These are phyloP conservation scores for Quercus lobata DNA, from an alignment of 331 rosid genomes.

Conservation along the genomic window DNA sequence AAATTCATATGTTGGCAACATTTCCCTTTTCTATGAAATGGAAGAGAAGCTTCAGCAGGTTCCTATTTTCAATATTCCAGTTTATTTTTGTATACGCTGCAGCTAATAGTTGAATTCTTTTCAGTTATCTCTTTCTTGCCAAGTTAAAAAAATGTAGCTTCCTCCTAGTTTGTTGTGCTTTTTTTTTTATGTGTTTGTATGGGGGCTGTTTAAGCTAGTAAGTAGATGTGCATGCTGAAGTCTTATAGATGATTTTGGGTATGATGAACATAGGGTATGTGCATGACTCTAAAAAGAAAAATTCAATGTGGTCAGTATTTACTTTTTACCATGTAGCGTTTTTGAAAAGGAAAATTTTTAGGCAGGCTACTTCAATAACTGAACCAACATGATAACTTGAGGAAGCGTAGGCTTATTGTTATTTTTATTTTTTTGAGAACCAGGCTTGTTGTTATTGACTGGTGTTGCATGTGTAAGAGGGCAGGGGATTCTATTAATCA, in stretches of 20 bases:
- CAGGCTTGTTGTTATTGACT: too few relatives aligned
- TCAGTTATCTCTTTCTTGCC: not conserved
- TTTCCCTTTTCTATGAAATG: conserved; percentile 72
- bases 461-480: too few relatives aligned
- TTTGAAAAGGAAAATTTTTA: not conserved
- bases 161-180: not conserved
- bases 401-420: too few relatives aligned
- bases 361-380: conserved; percentile 11
- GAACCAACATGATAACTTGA: not conserved
- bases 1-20: conserved; percentile 87
- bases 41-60: conserved; percentile 91
- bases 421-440: too few relatives aligned
- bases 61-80: conserved; percentile 19
- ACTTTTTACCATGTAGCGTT: not conserved
- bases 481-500: too few relatives aligned
- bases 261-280: not conserved
- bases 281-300: not conserved
- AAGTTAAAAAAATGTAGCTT: too few relatives aligned
- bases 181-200: not conserved
- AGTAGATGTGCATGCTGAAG: not conserved
- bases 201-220: not conserved
- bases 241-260: not conserved
- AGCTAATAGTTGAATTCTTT: conserved; percentile 14
- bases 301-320: conserved; percentile 6
- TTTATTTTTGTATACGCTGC: conserved; percentile 11